Percentiles rank a stretch among this genome's conserved stretches.
Conservation (phyloP, 2,329 filamentous ascomycete species). For the Cercospora citrullina region DNA sequence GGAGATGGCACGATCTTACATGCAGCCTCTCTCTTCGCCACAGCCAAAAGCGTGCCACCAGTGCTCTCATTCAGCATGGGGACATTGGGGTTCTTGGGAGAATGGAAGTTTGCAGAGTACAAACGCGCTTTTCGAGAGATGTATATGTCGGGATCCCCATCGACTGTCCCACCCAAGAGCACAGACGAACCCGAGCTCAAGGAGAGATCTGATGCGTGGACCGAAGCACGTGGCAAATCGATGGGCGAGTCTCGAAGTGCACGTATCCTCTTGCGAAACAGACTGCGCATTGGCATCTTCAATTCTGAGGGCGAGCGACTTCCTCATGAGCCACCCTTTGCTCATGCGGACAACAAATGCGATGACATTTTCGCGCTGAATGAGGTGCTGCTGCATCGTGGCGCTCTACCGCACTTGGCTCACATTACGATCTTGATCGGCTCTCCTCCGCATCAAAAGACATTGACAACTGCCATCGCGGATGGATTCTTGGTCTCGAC, state of each 20-base stretch:
- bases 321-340: conserved; percentile 37
- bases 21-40: conserved; percentile 82
- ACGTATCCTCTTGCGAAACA: conserved; percentile 80
- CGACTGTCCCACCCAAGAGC: conserved; percentile 24
- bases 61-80: conserved; percentile 97
- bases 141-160: conserved; percentile 72
- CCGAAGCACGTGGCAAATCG: conserved; percentile 72
- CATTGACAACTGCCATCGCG: conserved; percentile 88
- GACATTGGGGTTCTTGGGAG: conserved; percentile 87
- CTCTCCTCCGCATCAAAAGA: conserved; percentile 58
- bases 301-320: conserved; percentile 62
- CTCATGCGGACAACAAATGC: conserved; percentile 36
- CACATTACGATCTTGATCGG: conserved; percentile 91
- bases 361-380: conserved; percentile 75
- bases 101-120: conserved; percentile 94
- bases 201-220: conserved; percentile 58
- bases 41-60: conserved; percentile 77
- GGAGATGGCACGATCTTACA: conserved; percentile 90
- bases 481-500: conserved; percentile 94
- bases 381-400: conserved; percentile 90
- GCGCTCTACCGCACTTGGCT: conserved; percentile 83
- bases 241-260: conserved; percentile 74
- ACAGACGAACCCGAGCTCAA: conserved; percentile 27
- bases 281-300: conserved; percentile 83
- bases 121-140: conserved; percentile 90